phyloP scores from a whole-genome alignment of 345 rosid species.

The Clausena lansium region DNA sequence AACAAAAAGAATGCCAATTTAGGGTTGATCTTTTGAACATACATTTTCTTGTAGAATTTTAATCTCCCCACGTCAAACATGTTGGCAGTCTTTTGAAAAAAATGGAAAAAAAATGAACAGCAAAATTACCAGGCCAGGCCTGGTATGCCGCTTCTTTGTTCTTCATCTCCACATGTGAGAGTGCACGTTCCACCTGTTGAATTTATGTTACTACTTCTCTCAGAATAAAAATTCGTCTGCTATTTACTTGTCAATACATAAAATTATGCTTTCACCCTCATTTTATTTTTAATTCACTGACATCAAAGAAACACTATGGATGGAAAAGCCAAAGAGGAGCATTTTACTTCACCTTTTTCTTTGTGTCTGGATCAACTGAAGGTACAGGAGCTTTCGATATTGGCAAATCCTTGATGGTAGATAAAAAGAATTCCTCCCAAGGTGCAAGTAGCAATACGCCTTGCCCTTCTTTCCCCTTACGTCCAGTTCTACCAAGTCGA shows the following conservation, averaged over 20 bases:
- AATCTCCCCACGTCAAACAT: no score
- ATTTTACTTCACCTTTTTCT: slow-evolving; percentile 57
- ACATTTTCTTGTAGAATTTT: no score
- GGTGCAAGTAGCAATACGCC: slow-evolving; percentile 83
- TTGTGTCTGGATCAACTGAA: slow-evolving; percentile 59
- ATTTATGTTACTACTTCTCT: slow-evolving; percentile 8
- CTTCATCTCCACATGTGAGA: slow-evolving; percentile 72
- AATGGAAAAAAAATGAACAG: no score
- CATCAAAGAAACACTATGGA: not conserved
- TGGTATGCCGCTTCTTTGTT: slow-evolving; percentile 87
- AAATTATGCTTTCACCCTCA: not conserved
- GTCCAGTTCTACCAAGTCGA: slow-evolving; percentile 94
- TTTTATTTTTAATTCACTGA: not conserved
- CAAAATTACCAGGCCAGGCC: slow-evolving; percentile 96
- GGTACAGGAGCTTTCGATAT: slow-evolving; percentile 58
- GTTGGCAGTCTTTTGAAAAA: no score
- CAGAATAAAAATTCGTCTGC: not conserved
- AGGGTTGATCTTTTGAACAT: no score
- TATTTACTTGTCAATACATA: not conserved
- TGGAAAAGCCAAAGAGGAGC: not conserved
- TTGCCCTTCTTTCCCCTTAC: slow-evolving; percentile 93
- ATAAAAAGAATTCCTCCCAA: slow-evolving; percentile 89
- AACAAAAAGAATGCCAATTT: no score
- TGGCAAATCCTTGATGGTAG: slow-evolving; percentile 79
- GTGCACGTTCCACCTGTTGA: slow-evolving; percentile 74